Conservation (phyloP, 2,329 filamentous ascomycete genomes). For the Pyrenochaeta sp. region DNA sequence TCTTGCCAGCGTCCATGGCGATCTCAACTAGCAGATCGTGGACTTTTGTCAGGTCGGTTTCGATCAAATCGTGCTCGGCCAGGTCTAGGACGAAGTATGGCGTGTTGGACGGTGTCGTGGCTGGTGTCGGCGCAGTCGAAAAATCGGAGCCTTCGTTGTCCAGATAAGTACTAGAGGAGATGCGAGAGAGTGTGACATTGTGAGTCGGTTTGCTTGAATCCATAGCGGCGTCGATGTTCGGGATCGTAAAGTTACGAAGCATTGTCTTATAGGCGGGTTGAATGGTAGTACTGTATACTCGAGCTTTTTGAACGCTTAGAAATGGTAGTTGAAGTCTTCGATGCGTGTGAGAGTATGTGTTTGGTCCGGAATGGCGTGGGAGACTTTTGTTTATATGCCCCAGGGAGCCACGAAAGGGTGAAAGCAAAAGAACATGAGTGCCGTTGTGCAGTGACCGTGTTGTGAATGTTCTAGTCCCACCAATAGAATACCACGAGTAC, state of each 20-base stretch:
- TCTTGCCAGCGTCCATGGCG: constrained; percentile 39
- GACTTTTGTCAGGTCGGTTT: constrained; percentile 19
- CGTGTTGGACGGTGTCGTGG: constrained; percentile 12
- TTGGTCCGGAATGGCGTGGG: not conserved
- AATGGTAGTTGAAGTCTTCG: not conserved
- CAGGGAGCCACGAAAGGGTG: not conserved
- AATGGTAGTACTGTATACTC: not conserved
- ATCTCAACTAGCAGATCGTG: constrained; percentile 31
- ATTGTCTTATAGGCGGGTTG: not conserved
- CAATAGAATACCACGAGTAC: not conserved
- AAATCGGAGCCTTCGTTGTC: constrained; percentile 11
- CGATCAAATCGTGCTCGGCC: constrained; percentile 25
- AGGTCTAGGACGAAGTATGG: constrained; percentile 21
- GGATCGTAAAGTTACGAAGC: not conserved
- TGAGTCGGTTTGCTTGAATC: not conserved
- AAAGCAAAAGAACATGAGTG: not conserved
- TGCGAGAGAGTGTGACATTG: not conserved
- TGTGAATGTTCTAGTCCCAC: not conserved
- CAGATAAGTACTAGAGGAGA: constrained; percentile 2
- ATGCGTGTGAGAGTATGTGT: not conserved
- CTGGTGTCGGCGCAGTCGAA: constrained; percentile 13
- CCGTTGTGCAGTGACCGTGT: not conserved
- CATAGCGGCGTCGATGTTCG: not conserved
- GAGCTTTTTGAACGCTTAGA: not conserved
- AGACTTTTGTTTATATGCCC: not conserved